Base-by-base conservation (phyloP, 306 rosid genomes). In the Pyrus bretschneideri region DNA sequence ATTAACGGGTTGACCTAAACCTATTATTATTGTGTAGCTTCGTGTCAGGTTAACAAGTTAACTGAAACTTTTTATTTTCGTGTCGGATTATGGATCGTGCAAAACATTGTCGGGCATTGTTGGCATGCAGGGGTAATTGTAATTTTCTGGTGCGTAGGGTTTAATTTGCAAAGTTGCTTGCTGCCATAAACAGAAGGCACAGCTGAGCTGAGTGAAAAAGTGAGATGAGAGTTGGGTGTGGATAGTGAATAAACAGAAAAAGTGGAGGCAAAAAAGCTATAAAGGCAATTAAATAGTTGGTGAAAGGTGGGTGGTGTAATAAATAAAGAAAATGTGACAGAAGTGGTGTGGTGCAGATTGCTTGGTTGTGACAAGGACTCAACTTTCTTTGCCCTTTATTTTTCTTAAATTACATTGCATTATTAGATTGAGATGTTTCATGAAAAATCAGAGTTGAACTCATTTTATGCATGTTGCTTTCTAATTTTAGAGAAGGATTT, bases 261-360 rank as follows among this genome's bases (percentile, higher is more conserved):
- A 64, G 54, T 35, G 58, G 72, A 74, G 78, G 44, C 61, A 25
- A 79, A 71, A 71, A 83, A 74, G 89, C 72, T 83, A 83, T 70
- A 83, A 89, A 84, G 89, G 81, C 21, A 68, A 83, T 42, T 40
- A 69, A 69, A 9, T 9, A 70, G 85, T 84, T 45, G 87, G 85
- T 17, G 18, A 27, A 15, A 67, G 96, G 91, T 88, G 55, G 91
- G 89, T 78, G 70, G 78, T 4, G 87, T 76, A 86, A 83, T 87
- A 83, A 86, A 83, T 81, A 62, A 81, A 38, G 72, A 70, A 29
- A 69, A 30, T 25, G 80, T 27, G 70, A 76, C 49, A 35, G 73
- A 71, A 78, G 78, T 25, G 74, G 46, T 40, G 79, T 78, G 80
- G 12, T 66, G 72, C 70, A 67, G 58, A 60, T 44, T 66, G 68